phyloP scores from a whole-genome alignment of 495 filamentous ascomycete genomes.

The Cenococcum geophilum region DNA sequence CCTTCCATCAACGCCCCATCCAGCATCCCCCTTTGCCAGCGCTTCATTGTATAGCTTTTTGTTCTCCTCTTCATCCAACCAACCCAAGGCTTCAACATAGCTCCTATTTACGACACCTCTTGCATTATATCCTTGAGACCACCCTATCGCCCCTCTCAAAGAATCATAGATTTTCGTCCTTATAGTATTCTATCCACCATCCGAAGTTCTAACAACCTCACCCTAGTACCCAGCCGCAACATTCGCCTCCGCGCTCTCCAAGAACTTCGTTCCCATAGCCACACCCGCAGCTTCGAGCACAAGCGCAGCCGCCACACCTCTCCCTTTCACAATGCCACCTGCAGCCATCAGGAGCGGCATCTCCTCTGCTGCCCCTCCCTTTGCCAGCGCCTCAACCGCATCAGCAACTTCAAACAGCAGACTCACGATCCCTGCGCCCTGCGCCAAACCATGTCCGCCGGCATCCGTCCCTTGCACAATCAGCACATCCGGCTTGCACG shows the following conservation, averaged over 20 bases:
- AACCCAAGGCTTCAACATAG: conserved; percentile 52
- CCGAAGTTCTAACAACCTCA: conserved; percentile 52
- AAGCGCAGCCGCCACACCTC: conserved; percentile 58
- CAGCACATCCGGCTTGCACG: conserved; percentile 53
- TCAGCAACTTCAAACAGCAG: conserved; percentile 57
- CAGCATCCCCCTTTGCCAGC: conserved; percentile 45
- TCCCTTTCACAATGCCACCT: conserved; percentile 64
- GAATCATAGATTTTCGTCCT: conserved; percentile 66
- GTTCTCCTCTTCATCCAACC: conserved; percentile 53
- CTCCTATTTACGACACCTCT: conserved; percentile 58
- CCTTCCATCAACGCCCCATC: conserved; percentile 58
- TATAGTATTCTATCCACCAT: conserved; percentile 59
- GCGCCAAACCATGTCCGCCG: conserved; percentile 63
- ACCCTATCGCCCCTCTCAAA: conserved; percentile 59
- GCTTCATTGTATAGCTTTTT: conserved; percentile 53
- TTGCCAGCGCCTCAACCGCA: conserved; percentile 39
- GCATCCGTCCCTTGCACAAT: conserved; percentile 70
- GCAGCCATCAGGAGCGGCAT: conserved; percentile 55
- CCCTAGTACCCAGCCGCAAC: conserved; percentile 55
- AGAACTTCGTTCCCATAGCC: conserved; percentile 66
- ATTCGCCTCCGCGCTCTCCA: conserved; percentile 58
- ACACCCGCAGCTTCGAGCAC: conserved; percentile 61
- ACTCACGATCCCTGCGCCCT: conserved; percentile 53
- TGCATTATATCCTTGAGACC: conserved; percentile 60
- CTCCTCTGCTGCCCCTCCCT: background rate